Evolutionary conservation across 495 filamentous ascomycete genomes (phyloP), one percentile per base, ranked within the genome.

Genomic region (Evansstolkia leycettana): DNA sequence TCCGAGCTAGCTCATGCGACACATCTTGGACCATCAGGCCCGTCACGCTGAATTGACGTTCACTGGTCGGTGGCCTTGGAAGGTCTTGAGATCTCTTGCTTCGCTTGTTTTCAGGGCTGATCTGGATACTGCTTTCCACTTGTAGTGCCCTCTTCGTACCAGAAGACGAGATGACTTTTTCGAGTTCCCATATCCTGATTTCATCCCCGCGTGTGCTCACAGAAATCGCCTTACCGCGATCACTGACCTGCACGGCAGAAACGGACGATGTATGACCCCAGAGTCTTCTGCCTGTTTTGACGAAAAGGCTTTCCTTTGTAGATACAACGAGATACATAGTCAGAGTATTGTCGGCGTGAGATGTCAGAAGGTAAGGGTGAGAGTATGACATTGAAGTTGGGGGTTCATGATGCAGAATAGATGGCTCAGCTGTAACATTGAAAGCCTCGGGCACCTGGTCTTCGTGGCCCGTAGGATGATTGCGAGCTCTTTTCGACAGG

Each of bases 251-350:
- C 16, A 83, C 89, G 9, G 79, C 75, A 26, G 80, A 81, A 10
- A 98, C 83, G 1, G 84, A 84, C 1, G 89, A 93, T 0, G 90
- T 96, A 47, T 98, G 90, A 12, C 90, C 90, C 82, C 84, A 95
- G 7, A 98, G 71, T 16, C 82, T 69, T 31, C 74, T 84, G 11
- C 84, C 86, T 1, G 73, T 61, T 15, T 80, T 76, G 28, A 98
- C 80, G 11, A 68, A 73, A 6, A 95, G 66, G 1, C 64, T 59
- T 0, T 70, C 58, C 3, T 74, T 59, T 6, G 71, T 82, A 1
- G 87, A 94, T 25, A 72, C 84, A 46, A 89, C 82, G 25, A 93
- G 68, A 46, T 90, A 84, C 40, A 94, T 67, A 0, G 86, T 82
- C 34, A 98, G 65, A 0, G 90, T 98, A 48, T 98, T 98, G 51